phyloP scores from a whole-genome alignment of 805 yeast genomes.

The Ogataea nitratoaversa region DNA sequence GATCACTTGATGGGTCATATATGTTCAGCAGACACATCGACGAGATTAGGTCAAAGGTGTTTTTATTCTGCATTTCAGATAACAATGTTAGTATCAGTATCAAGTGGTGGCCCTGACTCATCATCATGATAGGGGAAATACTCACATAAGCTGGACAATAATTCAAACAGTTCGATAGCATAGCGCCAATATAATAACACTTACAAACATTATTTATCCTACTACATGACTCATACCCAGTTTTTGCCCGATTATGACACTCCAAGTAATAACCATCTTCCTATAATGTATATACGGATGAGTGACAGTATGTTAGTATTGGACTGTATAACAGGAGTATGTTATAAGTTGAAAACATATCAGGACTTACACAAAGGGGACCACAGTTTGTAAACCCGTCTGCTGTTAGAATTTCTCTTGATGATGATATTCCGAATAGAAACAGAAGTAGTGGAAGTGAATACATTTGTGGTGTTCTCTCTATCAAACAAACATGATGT shows the following conservation, averaged over 20 bases:
- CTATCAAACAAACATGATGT: too few relatives aligned
- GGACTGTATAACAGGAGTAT: too few relatives aligned
- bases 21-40: slow-evolving; percentile 16
- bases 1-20: slow-evolving; percentile 13
- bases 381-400: too few relatives aligned
- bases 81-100: neutral
- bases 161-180: slow-evolving; percentile 20
- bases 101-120: too few relatives aligned
- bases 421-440: too few relatives aligned
- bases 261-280: slow-evolving; percentile 21
- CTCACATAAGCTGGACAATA: slow-evolving; percentile 23
- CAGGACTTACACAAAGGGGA: too few relatives aligned
- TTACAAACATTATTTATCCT: slow-evolving; percentile 21
- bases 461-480: too few relatives aligned
- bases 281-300: slow-evolving; percentile 5
- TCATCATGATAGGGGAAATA: too few relatives aligned
- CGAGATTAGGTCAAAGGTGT: slow-evolving; percentile 16
- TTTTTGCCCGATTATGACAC: slow-evolving; percentile 21
- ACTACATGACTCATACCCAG: slow-evolving; percentile 17
- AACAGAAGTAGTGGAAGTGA: too few relatives aligned
- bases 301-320: slow-evolving; percentile 1
- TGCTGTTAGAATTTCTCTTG: too few relatives aligned
- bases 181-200: slow-evolving; percentile 25
- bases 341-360: too few relatives aligned
- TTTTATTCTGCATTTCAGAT: slow-evolving; percentile 13